These are phyloP conservation scores for Diutina ranongensis DNA, from an alignment of 1,139 yeast genomes.

Conservation along the genomic window DNA sequence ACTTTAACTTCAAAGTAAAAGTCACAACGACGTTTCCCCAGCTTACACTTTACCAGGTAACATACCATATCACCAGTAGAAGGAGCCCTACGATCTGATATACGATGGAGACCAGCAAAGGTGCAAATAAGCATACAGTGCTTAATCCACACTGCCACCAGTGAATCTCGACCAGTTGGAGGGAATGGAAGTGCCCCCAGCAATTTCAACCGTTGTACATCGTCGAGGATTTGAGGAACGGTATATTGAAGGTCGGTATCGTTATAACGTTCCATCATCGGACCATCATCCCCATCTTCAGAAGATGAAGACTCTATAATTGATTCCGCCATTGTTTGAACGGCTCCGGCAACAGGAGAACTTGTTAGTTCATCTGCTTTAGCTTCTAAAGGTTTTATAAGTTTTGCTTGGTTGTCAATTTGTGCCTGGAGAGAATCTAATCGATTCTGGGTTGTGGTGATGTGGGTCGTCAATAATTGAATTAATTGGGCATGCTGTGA, in stretches of 20 bases:
- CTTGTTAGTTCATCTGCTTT: too few relatives aligned
- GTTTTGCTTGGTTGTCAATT: background rate
- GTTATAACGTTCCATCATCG: background rate
- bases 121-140: constrained; percentile 3
- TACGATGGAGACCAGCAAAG: background rate
- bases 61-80: background rate
- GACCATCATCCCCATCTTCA: background rate
- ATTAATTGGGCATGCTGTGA: background rate
- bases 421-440: background rate
- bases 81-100: background rate
- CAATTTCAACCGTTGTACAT: background rate
- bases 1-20: background rate
- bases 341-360: too few relatives aligned
- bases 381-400: too few relatives aligned
- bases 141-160: background rate
- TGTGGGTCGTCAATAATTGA: background rate
- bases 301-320: too few relatives aligned
- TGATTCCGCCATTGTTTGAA: too few relatives aligned
- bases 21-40: background rate
- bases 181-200: background rate
- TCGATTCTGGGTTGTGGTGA: background rate
- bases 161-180: constrained; percentile 3
- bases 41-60: background rate
- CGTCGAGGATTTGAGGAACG: background rate
- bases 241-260: background rate